phyloP scores from a whole-genome alignment of 1,284 basidiomycete genomes.

The Trichosporon asahii region DNA sequence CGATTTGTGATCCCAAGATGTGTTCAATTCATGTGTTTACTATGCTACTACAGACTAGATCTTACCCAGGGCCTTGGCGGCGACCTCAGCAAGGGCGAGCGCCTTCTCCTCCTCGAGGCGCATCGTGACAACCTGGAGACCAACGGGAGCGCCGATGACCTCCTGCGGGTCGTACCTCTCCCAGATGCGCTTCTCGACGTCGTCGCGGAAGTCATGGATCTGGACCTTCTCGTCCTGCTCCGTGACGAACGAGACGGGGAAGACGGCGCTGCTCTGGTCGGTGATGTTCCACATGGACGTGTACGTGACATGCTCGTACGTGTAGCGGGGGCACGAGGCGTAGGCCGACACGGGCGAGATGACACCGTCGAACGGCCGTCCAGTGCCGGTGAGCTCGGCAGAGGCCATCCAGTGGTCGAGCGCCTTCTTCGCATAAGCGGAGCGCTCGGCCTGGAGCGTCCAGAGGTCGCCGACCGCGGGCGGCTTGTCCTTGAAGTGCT shows the following conservation, averaged over 20 bases:
- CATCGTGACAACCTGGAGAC: constrained; percentile 66
- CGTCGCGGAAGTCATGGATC: constrained; percentile 54
- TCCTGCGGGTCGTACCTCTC: constrained; percentile 61
- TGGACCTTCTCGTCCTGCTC: constrained; percentile 48
- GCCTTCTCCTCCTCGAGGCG: constrained; percentile 58
- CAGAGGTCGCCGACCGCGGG: constrained; percentile 37
- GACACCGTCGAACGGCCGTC: constrained; percentile 42
- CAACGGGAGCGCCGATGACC: constrained; percentile 62
- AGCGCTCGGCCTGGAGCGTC: constrained; percentile 35
- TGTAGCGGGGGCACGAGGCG: constrained; percentile 33
- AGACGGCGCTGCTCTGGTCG: constrained; percentile 53
- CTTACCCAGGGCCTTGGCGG: constrained; percentile 16
- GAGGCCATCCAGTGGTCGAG: constrained; percentile 39
- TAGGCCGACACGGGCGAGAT: constrained; percentile 36
- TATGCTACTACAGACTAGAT: constrained; percentile 10
- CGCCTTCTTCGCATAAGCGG: constrained; percentile 30
- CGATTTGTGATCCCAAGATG: background rate
- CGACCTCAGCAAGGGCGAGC: constrained; percentile 33
- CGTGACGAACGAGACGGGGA: constrained; percentile 66
- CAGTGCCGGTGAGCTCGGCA: constrained; percentile 34
- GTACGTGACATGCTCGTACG: constrained; percentile 37
- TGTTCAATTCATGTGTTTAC: background rate
- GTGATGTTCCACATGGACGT: constrained; percentile 45
- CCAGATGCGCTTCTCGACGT: constrained; percentile 57
- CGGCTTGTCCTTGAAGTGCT: constrained; percentile 13